Percentiles rank a stretch among this genome's conserved stretches.
These are phyloP conservation scores for Geum urbanum DNA, from an alignment of 306 rosid species.

Conservation along the genomic window DNA sequence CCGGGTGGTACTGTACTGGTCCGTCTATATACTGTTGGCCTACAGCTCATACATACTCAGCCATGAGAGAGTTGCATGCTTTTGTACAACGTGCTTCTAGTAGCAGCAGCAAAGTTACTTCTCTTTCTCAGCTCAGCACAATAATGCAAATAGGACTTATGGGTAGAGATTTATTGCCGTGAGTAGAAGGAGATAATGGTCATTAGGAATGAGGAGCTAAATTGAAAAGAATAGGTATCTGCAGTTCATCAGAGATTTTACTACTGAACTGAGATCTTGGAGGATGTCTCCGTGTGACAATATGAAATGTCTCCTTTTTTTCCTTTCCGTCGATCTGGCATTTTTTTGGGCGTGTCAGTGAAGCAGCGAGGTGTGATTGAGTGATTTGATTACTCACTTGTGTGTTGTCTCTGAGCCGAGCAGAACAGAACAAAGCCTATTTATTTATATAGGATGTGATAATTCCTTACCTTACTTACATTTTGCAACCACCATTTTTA, in stretches of 20 bases:
- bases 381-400: constrained; percentile 19
- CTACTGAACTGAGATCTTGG: not conserved
- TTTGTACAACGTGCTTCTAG: not conserved
- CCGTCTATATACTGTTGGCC: not conserved
- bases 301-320: not conserved
- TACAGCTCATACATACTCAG: not conserved
- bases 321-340: not conserved
- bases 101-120: not conserved
- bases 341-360: not conserved
- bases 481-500: not conserved
- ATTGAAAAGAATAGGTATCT: too few species aligned
- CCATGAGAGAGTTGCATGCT: not conserved
- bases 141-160: too few species aligned
- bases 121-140: too few species aligned
- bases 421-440: not conserved
- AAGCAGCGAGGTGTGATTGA: constrained; percentile 9
- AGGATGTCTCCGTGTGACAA: not conserved
- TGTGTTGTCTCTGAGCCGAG: not conserved
- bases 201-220: not conserved
- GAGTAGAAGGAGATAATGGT: not conserved
- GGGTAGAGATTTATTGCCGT: too few species aligned
- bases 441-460: not conserved
- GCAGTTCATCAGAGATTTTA: too few species aligned
- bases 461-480: not conserved
- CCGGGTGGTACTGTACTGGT: not conserved